phyloP scores from a whole-genome alignment of 495 filamentous ascomycete genomes.

The Talaromyces proteolyticus region DNA sequence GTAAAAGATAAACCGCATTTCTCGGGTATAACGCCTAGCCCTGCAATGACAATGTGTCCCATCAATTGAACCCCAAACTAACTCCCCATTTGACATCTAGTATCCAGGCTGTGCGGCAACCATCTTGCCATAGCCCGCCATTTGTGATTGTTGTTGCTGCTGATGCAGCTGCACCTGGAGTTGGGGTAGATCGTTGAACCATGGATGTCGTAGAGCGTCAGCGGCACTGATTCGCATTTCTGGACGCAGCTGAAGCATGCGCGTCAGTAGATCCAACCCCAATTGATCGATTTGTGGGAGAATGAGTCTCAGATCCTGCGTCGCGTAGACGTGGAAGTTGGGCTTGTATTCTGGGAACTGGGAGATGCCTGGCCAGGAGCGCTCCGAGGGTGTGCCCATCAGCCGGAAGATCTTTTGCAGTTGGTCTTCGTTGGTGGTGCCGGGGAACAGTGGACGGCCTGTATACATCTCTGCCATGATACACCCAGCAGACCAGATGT shows the following conservation, averaged over 20 bases:
- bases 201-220: conserved; percentile 80
- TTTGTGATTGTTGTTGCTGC: conserved; percentile 23
- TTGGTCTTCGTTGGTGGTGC: conserved; percentile 95
- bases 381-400: conserved; percentile 92
- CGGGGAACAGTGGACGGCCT: conserved; percentile 86
- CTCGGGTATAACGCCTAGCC: not conserved
- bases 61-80: too few species aligned
- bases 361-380: conserved; percentile 87
- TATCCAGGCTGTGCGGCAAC: conserved; percentile 34
- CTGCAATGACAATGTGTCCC: not conserved
- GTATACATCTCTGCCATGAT: conserved; percentile 99
- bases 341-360: conserved; percentile 91
- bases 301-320: conserved; percentile 79
- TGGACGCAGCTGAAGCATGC: conserved; percentile 89
- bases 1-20: too few species aligned
- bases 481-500: conserved; percentile 96
- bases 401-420: conserved; percentile 92
- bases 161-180: conserved; percentile 46
- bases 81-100: conserved; percentile 14
- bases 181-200: conserved; percentile 69
- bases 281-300: conserved; percentile 82
- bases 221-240: conserved; percentile 85
- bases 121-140: conserved; percentile 36
- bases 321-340: conserved; percentile 91
- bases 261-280: conserved; percentile 77